These are phyloP conservation scores for Hypoxylon sp. DNA, from an alignment of 2,329 filamentous ascomycete species.

Conservation along the genomic window DNA sequence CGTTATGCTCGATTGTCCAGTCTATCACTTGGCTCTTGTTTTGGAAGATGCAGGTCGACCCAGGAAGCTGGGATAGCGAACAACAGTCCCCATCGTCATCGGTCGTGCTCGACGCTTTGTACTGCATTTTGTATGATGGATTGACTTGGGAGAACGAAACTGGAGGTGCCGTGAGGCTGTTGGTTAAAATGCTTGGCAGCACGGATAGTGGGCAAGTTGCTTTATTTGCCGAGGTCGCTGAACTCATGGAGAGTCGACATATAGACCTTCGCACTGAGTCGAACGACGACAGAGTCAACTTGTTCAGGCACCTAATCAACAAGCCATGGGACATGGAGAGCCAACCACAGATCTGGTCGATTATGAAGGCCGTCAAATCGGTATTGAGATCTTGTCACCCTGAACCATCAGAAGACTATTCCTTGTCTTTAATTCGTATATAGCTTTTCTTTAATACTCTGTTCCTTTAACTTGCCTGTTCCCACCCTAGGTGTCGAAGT, in stretches of 20 bases:
- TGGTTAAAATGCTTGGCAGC: neutral
- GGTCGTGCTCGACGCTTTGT: neutral
- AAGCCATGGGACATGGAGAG: neutral
- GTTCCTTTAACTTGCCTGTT: neutral
- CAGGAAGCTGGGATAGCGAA: neutral
- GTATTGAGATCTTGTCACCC: neutral
- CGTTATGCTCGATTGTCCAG: neutral
- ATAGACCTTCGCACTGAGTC: neutral
- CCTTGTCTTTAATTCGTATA: too few relatives aligned
- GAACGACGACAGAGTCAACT: neutral
- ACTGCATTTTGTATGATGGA: too few relatives aligned
- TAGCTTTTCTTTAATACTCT: neutral
- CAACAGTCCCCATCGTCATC: neutral
- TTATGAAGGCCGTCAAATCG: neutral
- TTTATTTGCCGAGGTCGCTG: neutral
- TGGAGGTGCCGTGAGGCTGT: neutral
- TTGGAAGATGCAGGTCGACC: neutral
- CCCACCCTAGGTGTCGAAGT: neutral
- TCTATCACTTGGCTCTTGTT: neutral
- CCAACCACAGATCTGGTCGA: neutral
- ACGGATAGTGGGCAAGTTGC: neutral
- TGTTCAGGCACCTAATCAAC: neutral
- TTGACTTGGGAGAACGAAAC: neutral
- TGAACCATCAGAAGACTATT: neutral
- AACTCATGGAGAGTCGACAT: neutral